Percentiles rank a stretch among this genome's conserved stretches.
Conservation (phyloP, 306 rosid genomes). For the Pachyrhizus erosus region DNA sequence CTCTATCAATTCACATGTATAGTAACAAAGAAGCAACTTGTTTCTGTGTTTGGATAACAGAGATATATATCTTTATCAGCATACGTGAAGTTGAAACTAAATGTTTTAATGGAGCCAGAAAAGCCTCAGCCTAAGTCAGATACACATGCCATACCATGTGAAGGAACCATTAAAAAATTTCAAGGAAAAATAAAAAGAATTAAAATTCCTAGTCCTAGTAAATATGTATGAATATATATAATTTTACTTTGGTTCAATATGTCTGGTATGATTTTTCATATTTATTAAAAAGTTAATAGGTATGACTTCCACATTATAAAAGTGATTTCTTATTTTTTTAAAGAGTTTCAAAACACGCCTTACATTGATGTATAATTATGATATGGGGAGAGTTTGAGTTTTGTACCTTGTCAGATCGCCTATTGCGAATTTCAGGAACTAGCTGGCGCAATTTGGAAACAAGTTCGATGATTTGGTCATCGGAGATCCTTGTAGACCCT, state of each 20-base stretch:
- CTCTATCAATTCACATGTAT: neutral
- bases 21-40: neutral
- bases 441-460: constrained; percentile 93
- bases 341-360: too few species aligned
- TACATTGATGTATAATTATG: neutral
- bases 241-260: neutral
- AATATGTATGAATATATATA: neutral
- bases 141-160: neutral
- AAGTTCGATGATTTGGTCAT: constrained; percentile 94
- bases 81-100: neutral
- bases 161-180: neutral
- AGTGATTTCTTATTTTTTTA: neutral
- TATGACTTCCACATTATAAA: neutral
- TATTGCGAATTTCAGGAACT: constrained; percentile 87
- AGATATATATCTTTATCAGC: neutral
- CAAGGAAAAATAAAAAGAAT: neutral
- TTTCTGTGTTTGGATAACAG: constrained; percentile 9
- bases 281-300: neutral
- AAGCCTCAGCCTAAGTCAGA: neutral
- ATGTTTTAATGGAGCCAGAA: neutral
- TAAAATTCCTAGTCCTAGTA: neutral
- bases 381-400: neutral
- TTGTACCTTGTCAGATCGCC: constrained; percentile 82
- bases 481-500: constrained; percentile 69
- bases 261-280: neutral